Evolutionary conservation across 306 rosid genomes (phyloP).

Genomic region (Rosa rugosa): DNA sequence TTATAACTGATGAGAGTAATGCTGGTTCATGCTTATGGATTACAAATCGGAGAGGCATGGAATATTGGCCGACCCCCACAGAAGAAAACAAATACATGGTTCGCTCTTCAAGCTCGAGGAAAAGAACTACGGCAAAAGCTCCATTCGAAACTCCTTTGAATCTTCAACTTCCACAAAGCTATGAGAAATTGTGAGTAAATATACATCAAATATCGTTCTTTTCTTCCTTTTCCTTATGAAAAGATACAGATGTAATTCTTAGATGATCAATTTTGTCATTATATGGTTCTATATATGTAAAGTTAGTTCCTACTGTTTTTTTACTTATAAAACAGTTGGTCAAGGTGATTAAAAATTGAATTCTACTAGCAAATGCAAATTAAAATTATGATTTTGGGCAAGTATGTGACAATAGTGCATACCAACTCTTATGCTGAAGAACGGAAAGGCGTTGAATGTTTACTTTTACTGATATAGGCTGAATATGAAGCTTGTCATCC

Average conservation of each 20-base stretch:
- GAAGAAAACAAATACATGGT: constrained; percentile 65
- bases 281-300: not conserved
- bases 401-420: not conserved
- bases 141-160: constrained; percentile 45
- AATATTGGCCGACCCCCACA: constrained; percentile 86
- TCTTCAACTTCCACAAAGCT: constrained; percentile 63
- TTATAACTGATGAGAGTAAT: constrained; percentile 78
- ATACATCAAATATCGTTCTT: constrained; percentile 12
- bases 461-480: not conserved
- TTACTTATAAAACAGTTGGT: no score
- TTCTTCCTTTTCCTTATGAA: constrained; percentile 1
- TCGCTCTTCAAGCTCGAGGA: constrained; percentile 37
- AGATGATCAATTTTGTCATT: not conserved
- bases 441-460: not conserved
- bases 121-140: constrained; percentile 19
- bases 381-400: not conserved
- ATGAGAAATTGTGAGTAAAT: constrained; percentile 74
- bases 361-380: no score
- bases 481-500: constrained; percentile 8
- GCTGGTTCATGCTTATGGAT: constrained; percentile 96
- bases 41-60: constrained; percentile 84
- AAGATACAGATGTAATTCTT: not conserved
- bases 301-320: not conserved
- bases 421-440: not conserved
- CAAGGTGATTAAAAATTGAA: not conserved